These are phyloP conservation scores for Euphrasia arctica DNA, from an alignment of 305 asterid species.

Conservation along the genomic window DNA sequence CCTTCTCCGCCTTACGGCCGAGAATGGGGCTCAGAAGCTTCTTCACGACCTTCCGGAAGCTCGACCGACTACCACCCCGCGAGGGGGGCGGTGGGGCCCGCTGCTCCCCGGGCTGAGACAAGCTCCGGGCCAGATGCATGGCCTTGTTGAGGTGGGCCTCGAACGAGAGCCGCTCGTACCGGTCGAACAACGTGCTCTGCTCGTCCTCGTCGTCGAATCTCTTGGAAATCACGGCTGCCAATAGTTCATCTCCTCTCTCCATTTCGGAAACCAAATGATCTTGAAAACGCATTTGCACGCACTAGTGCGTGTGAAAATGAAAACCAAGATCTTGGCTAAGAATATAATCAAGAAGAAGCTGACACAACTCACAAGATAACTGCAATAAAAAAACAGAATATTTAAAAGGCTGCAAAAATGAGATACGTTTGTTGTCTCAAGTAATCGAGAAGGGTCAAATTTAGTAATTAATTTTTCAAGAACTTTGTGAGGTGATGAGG, in stretches of 20 bases:
- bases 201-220: constrained; percentile 58
- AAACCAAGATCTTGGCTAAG: constrained; percentile 1
- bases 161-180: constrained; percentile 71
- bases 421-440: constrained; percentile 13
- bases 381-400: background rate
- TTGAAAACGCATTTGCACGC: background rate
- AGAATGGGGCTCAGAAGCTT: constrained; percentile 54
- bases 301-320: background rate
- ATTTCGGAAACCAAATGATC: constrained; percentile 15
- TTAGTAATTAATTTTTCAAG: no score
- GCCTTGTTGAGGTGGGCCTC: constrained; percentile 80
- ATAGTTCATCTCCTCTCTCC: constrained; percentile 29
- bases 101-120: constrained; percentile 48
- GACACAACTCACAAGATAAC: constrained; percentile 30
- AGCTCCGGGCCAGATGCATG: constrained; percentile 58
- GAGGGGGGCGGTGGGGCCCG: constrained; percentile 11
- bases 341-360: background rate
- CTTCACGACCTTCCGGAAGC: constrained; percentile 51
- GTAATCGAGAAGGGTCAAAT: background rate
- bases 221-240: constrained; percentile 36
- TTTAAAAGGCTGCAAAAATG: constrained; percentile 27
- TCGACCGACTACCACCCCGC: constrained; percentile 30
- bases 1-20: constrained; percentile 25
- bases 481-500: no score
- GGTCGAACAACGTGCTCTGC: constrained; percentile 71